Evolutionary conservation across 805 yeast genomes (phyloP), one percentile per base, ranked within the genome.

Genomic region (Kurtzmaniella cleridarum): DNA sequence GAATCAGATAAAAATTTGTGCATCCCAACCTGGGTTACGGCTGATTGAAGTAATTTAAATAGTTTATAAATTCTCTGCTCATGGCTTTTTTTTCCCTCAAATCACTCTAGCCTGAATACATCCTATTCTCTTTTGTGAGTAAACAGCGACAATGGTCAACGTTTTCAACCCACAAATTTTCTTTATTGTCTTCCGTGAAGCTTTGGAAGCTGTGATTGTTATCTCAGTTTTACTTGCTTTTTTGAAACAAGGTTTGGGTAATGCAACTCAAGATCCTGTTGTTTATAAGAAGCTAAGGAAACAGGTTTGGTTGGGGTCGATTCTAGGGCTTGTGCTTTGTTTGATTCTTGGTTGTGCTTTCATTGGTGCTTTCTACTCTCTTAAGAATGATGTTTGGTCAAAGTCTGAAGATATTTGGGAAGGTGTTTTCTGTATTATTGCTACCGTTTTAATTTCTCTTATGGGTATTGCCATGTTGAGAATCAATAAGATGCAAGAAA

Each of bases 391-490:
- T 75, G 76, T 91, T 47, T 91, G 96, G 85, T 73, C 91, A 36
- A 57, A 62, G 10, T 79, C 95, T 15, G 98, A 91, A 62, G 97
- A 91, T 60, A 62, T 91, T 41, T 91, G 98, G 98, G 98, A 91
- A 75, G 98, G 97, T 70, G 72, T 87, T 41, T 89, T 91, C 60
- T 86, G 95, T 65, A 67, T 91, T 49, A 80, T 91, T 60, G 98
- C 98, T 2, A 78, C 95, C 0, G 67, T 86, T 34, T 78, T 91
- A 78, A 91, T 91, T 57, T 78, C 96, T 10, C 52, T 84, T 52
- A 90, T 91, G 97, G 98, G 98, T 61, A 76, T 91, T 55, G 95
- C 97, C 41, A 86, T 91, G 96, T 76, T 91, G 57, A 79, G 98
- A 66, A 75, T 91, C 62, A 90, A 90, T 72, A 89, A 90, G 72